These are phyloP conservation scores for Russula foetens DNA, from an alignment of 768 basidiomycete species.

Conservation along the genomic window DNA sequence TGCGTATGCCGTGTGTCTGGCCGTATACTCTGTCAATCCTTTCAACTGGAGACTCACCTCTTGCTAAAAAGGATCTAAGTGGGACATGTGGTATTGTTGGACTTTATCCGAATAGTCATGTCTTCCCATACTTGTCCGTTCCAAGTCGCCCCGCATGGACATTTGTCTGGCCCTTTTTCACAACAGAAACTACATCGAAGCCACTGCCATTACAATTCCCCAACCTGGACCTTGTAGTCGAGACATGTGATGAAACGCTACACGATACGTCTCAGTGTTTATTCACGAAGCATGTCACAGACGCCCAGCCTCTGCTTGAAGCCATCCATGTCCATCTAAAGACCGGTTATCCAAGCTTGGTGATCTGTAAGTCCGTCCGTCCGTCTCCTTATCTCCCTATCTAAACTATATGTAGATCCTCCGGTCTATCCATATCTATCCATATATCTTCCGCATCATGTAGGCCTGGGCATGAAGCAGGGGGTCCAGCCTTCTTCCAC, in stretches of 20 bases:
- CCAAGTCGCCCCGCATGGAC: conserved; percentile 4
- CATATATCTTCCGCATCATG: background rate
- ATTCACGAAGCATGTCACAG: background rate
- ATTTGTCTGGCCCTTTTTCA: conserved; percentile 18
- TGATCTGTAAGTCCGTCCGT: conserved; percentile 4
- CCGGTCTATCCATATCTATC: conserved; percentile 7
- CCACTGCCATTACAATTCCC: background rate
- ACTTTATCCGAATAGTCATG: background rate
- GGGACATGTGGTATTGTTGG: background rate
- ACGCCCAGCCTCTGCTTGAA: conserved; percentile 12
- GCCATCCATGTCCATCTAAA: background rate
- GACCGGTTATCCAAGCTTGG: conserved; percentile 1
- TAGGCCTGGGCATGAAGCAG: background rate
- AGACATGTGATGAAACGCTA: conserved; percentile 21
- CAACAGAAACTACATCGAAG: background rate
- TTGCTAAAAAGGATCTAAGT: background rate
- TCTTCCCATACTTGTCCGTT: conserved; percentile 6
- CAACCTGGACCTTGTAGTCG: conserved; percentile 20
- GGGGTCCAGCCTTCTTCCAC: conserved; percentile 19
- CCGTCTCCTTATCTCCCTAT: background rate
- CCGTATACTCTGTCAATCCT: conserved; percentile 44
- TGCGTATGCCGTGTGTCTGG: conserved; percentile 26
- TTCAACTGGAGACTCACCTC: conserved; percentile 36
- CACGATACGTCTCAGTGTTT: conserved; percentile 21
- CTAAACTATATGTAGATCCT: conserved; percentile 12